Conservation (phyloP, 176 grass and related monocot species). For the Aegilops sharonensis region DNA sequence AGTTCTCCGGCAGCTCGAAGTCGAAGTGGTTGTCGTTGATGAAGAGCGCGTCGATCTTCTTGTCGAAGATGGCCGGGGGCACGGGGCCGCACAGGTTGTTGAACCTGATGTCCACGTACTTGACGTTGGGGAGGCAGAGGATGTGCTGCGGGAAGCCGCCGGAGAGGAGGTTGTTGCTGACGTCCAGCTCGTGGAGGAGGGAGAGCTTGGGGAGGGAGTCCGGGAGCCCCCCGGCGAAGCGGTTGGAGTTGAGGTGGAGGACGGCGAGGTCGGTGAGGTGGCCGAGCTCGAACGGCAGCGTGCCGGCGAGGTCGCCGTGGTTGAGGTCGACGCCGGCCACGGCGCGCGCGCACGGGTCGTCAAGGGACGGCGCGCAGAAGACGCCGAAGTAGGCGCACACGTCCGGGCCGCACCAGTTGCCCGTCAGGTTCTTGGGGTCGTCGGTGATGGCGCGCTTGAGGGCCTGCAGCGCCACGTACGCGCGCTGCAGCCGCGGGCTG, state of each 20-base stretch:
- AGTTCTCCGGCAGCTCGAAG: slow-evolving; percentile 54
- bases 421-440: slow-evolving; percentile 63
- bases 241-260: slow-evolving; percentile 92
- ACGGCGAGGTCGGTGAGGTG: slow-evolving; percentile 68
- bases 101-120: slow-evolving; percentile 75
- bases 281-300: slow-evolving; percentile 65
- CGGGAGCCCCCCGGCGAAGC: slow-evolving; percentile 52
- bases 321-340: slow-evolving; percentile 79
- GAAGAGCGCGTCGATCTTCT: slow-evolving; percentile 75
- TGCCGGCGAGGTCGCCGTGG: slow-evolving; percentile 48
- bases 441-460: slow-evolving; percentile 59
- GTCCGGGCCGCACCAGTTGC: slow-evolving; percentile 67
- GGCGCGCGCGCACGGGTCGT: slow-evolving; percentile 41
- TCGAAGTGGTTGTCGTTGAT: slow-evolving; percentile 89
- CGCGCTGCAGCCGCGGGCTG: slow-evolving; percentile 58
- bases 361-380: slow-evolving; percentile 56
- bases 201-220: slow-evolving; percentile 37
- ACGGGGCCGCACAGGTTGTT: slow-evolving; percentile 65
- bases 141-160: slow-evolving; percentile 70
- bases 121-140: slow-evolving; percentile 63
- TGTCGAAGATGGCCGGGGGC: slow-evolving; percentile 59
- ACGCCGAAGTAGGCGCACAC: slow-evolving; percentile 87
- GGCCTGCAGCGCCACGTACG: slow-evolving; percentile 75
- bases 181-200: slow-evolving; percentile 70
- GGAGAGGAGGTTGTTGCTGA: slow-evolving; percentile 81